Base-by-base conservation (phyloP, 306 rosid species). In the Citrullus colocynthis region DNA sequence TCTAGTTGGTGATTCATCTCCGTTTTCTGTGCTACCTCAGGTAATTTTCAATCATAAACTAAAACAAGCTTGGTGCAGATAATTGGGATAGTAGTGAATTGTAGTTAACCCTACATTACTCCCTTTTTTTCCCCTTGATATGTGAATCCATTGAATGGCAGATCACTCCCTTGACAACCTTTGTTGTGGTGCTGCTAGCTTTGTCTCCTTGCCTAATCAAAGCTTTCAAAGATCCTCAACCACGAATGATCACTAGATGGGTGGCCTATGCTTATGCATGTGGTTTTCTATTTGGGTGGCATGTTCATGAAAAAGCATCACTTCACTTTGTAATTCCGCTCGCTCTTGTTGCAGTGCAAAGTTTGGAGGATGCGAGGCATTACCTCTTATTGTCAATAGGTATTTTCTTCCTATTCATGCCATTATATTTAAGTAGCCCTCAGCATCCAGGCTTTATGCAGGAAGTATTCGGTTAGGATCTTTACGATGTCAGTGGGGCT, bases 261-360 rank as follows among this genome's bases (percentile, higher is more conserved):
- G 77, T 92, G 84, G 88, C 96, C 81, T 95, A 92, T 88, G 92
- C 97, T 78, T 95, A 89, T 87, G 88, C 90, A 21, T 92, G 96
- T 79, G 97, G 98, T 51, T 95, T 91, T 86, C 78, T 95, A 56
- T 92, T 92, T 81, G 98, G 98, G 75, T 95, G 98, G 98, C 98
- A 95, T 80, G 97, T 92, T 59, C 98, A 95, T 79, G 98, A 95
- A 84, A 95, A 92, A 83, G 98, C 98, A 79, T 92, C 96, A 34
- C 91, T 92, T 73, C 97, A 95, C 85, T 95, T 95, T 83, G 95
- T 95, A 58, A 90, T 94, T 78, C 97, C 95, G 34, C 91, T 95
- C 17, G 90, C 93, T 44, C 56, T 88, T 58, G 86, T 88, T 24
- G 96, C 97, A 0, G 90, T 83, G 64, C 89, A 86, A 74, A 84